phyloP scores from a whole-genome alignment of 148 eudicot species.

The Diospyros kaki region DNA sequence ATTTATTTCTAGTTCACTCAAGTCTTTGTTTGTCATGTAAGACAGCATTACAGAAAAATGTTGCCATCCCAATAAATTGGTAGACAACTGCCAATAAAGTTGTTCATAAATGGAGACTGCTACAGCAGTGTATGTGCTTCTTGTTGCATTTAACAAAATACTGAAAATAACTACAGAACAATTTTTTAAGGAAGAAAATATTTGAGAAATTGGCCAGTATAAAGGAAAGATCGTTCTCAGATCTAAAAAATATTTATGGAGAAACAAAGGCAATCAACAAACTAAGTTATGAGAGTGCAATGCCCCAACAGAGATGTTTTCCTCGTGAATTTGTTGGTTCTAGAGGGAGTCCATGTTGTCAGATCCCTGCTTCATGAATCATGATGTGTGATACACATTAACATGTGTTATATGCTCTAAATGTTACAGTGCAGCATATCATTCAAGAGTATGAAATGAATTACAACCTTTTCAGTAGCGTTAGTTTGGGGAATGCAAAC shows the following conservation, averaged over 20 bases:
- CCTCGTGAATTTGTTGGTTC: background rate
- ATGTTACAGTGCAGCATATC: background rate
- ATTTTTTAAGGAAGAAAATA: background rate
- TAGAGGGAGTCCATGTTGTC: background rate
- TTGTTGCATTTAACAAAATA: background rate
- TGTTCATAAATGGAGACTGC: background rate
- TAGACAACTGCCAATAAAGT: background rate
- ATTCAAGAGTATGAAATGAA: background rate
- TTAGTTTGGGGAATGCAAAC: background rate
- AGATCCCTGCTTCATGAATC: background rate
- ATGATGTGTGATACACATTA: background rate
- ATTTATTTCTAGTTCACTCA: conserved; percentile 1
- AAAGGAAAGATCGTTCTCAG: background rate
- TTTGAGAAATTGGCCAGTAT: background rate
- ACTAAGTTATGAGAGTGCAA: too few species aligned
- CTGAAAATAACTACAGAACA: background rate
- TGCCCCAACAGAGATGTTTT: background rate
- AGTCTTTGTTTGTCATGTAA: background rate
- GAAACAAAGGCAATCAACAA: background rate
- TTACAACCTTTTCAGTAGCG: background rate
- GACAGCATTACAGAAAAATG: background rate
- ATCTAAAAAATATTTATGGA: too few species aligned
- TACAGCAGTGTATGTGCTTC: too few species aligned
- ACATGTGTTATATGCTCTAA: background rate
- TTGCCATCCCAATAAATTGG: background rate